Evolutionary conservation across 768 basidiomycete genomes (phyloP).

Genomic region (Saitozyma sp.): DNA sequence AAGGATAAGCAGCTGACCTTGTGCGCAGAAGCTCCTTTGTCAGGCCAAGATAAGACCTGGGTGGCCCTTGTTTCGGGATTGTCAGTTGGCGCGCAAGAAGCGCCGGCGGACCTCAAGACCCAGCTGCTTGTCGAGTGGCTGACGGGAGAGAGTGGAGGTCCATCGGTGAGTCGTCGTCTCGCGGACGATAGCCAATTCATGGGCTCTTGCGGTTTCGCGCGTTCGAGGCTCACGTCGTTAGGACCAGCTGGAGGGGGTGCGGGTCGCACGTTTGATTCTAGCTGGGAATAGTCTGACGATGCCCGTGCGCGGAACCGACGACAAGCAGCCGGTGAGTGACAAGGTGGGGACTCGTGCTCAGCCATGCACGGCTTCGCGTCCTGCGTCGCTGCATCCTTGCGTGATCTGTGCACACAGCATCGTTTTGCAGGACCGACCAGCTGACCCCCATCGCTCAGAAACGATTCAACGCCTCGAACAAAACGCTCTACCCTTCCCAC

Average conservation of each 20-base stretch:
- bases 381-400: too few relatives aligned
- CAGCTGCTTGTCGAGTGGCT: constrained; percentile 91
- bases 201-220: not conserved
- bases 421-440: not conserved
- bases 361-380: too few relatives aligned
- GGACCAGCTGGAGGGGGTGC: constrained; percentile 66
- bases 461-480: constrained; percentile 43
- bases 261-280: constrained; percentile 80
- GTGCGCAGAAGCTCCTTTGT: too few relatives aligned
- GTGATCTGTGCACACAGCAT: not conserved
- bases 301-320: constrained; percentile 55
- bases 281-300: constrained; percentile 81
- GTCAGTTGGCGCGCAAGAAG: constrained; percentile 64
- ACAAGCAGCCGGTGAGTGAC: constrained; percentile 45
- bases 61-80: constrained; percentile 84
- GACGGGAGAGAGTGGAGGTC: constrained; percentile 74
- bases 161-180: constrained; percentile 50
- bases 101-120: constrained; percentile 61
- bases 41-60: constrained; percentile 57
- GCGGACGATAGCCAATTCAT: not conserved
- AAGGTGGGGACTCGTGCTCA: not conserved
- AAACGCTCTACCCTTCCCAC: constrained; percentile 66
- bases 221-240: constrained; percentile 20
- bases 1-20: too few relatives aligned
- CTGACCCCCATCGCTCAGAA: constrained; percentile 24